Conservation (phyloP, 139 green algal species). For the Chlamydomonas schloesseri region DNA sequence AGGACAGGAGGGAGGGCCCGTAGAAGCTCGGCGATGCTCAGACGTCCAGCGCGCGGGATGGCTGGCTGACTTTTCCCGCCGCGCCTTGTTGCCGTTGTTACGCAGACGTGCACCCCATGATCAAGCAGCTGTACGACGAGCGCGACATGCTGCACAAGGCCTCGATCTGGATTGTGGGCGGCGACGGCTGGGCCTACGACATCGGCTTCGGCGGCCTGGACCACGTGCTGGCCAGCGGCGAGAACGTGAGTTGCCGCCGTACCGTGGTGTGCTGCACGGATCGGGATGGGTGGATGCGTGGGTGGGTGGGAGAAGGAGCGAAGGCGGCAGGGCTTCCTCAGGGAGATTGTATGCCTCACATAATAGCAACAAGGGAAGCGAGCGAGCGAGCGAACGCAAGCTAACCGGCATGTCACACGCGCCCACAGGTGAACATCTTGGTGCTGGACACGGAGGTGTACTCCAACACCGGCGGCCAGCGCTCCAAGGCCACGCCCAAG, state of each 20-base stretch:
- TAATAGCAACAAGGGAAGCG: too few species aligned
- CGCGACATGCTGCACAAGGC: constrained; percentile 73
- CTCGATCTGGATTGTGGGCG: constrained; percentile 72
- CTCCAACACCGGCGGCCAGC: constrained; percentile 75
- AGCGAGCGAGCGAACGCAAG: too few species aligned
- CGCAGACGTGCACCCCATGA: neutral
- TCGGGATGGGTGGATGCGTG: too few species aligned
- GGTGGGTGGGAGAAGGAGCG: too few species aligned
- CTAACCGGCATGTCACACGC: too few species aligned
- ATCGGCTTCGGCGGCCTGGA: constrained; percentile 75
- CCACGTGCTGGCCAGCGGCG: constrained; percentile 65
- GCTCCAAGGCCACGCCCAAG: constrained; percentile 71
- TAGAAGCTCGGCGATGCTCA: too few species aligned
- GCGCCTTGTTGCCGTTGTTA: too few species aligned
- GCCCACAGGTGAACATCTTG: constrained; percentile 61
- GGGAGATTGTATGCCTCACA: too few species aligned
- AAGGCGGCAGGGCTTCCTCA: too few species aligned
- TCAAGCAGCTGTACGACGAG: constrained; percentile 19
- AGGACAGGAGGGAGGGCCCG: too few species aligned
- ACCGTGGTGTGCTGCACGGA: neutral
- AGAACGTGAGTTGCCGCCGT: neutral
- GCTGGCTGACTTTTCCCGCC: too few species aligned
- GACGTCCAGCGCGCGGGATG: too few species aligned
- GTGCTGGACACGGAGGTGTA: constrained; percentile 77
- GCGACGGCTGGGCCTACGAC: constrained; percentile 78